Percentiles rank a stretch among this genome's conserved stretches.
Conservation (phyloP, 1,139 yeast species). For the Yamadazyma aaseri region DNA sequence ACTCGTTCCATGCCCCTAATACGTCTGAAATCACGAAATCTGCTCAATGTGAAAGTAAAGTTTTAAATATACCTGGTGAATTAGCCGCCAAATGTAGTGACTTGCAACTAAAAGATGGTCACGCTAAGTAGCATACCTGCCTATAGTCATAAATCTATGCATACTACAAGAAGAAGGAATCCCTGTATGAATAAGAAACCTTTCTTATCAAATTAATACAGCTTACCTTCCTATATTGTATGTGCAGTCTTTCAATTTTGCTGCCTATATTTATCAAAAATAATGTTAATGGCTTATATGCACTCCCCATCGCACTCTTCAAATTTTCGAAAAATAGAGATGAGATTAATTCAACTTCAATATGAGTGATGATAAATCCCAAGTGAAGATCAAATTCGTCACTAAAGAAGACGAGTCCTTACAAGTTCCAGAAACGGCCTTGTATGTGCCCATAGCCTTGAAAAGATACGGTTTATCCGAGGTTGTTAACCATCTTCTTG, state of each 20-base stretch:
- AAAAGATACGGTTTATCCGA: slow-evolving; percentile 93
- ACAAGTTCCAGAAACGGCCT: slow-evolving; percentile 78
- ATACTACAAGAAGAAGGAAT: background rate
- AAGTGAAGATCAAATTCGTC: slow-evolving; percentile 75
- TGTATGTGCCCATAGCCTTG: slow-evolving; percentile 81
- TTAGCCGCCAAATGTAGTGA: background rate
- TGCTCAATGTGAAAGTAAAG: slow-evolving; percentile 18
- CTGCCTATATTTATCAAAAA: no score
- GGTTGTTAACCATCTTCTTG: slow-evolving; percentile 84
- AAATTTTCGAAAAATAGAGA: background rate
- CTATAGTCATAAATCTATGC: no score
- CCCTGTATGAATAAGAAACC: background rate
- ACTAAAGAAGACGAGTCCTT: slow-evolving; percentile 75
- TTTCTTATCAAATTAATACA: no score
- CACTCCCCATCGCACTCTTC: no score
- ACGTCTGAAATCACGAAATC: slow-evolving; percentile 13
- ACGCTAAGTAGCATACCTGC: no score
- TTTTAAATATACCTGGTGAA: no score
- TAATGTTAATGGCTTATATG: no score
- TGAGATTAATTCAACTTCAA: slow-evolving; percentile 5
- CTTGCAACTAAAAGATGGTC: slow-evolving; percentile 3
- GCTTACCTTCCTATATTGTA: no score
- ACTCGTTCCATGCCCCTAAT: slow-evolving; percentile 21
- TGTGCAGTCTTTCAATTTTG: no score
- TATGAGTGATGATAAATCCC: slow-evolving; percentile 33